These are phyloP conservation scores for Pestalotiopsis sp. DNA, from an alignment of 2,329 filamentous ascomycete genomes.

Conservation along the genomic window DNA sequence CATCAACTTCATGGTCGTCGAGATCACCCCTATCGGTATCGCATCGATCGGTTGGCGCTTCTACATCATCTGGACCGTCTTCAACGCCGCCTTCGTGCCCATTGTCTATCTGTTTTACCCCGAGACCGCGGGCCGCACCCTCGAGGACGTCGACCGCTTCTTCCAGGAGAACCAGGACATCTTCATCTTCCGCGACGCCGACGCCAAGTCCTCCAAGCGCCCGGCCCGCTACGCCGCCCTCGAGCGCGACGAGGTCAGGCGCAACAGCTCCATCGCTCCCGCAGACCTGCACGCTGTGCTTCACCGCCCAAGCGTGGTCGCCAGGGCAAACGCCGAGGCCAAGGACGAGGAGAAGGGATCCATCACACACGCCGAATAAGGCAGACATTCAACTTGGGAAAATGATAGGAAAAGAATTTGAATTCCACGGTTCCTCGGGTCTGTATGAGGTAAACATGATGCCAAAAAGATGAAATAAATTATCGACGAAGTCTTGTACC, in stretches of 20 bases:
- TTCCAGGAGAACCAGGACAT: slow-evolving; percentile 28
- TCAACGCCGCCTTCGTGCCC: slow-evolving; percentile 44
- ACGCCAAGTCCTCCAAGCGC: slow-evolving; percentile 25
- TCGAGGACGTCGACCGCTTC: slow-evolving; percentile 29
- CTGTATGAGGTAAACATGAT: too few species aligned
- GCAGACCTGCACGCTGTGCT: slow-evolving; percentile 16
- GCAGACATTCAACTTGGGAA: too few species aligned
- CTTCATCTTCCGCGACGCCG: slow-evolving; percentile 24
- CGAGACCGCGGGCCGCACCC: slow-evolving; percentile 19
- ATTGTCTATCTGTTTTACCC: slow-evolving; percentile 25
- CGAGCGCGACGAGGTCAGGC: slow-evolving; percentile 28
- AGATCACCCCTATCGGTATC: slow-evolving; percentile 36
- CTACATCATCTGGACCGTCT: slow-evolving; percentile 53
- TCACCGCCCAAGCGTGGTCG: slow-evolving; percentile 14
- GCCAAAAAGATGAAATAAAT: too few species aligned
- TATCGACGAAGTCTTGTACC: too few species aligned
- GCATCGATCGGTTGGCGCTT: slow-evolving; percentile 50
- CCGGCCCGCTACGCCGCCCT: slow-evolving; percentile 23
- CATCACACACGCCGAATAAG: slow-evolving; percentile 15
- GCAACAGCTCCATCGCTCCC: slow-evolving; percentile 18
- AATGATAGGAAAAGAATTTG: too few species aligned
- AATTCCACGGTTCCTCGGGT: too few species aligned
- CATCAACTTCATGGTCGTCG: slow-evolving; percentile 35
- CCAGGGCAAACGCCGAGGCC: slow-evolving; percentile 1
- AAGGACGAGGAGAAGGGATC: slow-evolving; percentile 19